These are phyloP conservation scores for Trypanosoma mega DNA, from an alignment of 208 protist species.

Conservation along the genomic window DNA sequence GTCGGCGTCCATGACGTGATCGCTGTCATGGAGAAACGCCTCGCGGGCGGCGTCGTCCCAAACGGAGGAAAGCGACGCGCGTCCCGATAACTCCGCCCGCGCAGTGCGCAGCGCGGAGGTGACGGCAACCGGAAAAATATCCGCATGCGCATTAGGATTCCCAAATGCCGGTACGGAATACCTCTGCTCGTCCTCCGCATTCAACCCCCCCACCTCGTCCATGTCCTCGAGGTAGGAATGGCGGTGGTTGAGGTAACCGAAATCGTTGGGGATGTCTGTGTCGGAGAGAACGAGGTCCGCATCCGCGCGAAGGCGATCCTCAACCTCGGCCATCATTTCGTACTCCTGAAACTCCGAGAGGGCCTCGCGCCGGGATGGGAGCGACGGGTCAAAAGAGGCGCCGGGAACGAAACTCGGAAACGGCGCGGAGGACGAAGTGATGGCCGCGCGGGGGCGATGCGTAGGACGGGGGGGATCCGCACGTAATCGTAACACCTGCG, in stretches of 20 bases:
- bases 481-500: conserved; percentile 18
- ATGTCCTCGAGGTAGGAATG: no score
- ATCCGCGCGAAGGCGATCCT: conserved; percentile 11
- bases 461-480: conserved; percentile 4
- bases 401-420: conserved; percentile 10
- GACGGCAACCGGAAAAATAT: no score
- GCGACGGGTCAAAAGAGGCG: conserved; percentile 1
- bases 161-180: no score
- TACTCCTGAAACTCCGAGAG: conserved; percentile 26
- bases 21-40: no score
- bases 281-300: conserved; percentile 28
- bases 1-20: no score
- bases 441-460: not conserved
- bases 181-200: no score
- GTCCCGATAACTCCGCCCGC: no score
- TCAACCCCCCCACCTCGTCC: no score
- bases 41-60: no score
- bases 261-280: not conserved
- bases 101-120: no score
- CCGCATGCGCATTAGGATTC: no score
- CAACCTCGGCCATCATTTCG: conserved; percentile 30
- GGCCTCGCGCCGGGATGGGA: conserved; percentile 20
- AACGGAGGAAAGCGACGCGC: no score
- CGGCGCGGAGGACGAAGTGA: not conserved
- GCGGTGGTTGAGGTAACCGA: not conserved